phyloP scores from a whole-genome alignment of 2,329 filamentous ascomycete genomes.

The Zymoseptoria ardabiliae region DNA sequence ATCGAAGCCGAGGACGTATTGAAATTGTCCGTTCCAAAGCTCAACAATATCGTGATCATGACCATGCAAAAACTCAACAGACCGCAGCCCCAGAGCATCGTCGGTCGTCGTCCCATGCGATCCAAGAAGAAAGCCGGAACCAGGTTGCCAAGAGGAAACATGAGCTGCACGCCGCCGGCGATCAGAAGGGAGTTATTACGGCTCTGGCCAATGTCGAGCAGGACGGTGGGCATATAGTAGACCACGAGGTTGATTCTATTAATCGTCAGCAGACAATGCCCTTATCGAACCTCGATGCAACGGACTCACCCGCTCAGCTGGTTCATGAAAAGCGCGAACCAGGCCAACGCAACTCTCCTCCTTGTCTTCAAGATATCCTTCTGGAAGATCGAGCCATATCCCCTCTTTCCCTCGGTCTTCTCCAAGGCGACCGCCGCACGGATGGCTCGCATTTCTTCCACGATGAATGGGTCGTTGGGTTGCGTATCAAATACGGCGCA shows the following conservation, averaged over 20 bases:
- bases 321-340: slow-evolving; percentile 34
- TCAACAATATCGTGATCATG: slow-evolving; percentile 31
- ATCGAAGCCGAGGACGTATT: slow-evolving; percentile 35
- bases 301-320: slow-evolving; percentile 22
- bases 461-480: slow-evolving; percentile 18
- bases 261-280: slow-evolving; percentile 13
- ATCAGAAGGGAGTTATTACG: slow-evolving; percentile 37
- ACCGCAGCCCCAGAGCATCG: slow-evolving; percentile 22
- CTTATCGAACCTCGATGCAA: too few relatives aligned
- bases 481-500: slow-evolving; percentile 21
- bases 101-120: slow-evolving; percentile 28
- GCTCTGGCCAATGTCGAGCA: slow-evolving; percentile 36
- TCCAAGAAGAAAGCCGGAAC: slow-evolving; percentile 39
- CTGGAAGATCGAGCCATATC: slow-evolving; percentile 28
- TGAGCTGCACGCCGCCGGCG: slow-evolving; percentile 34
- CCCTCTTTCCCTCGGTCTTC: slow-evolving; percentile 25
- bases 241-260: slow-evolving; percentile 30
- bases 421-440: slow-evolving; percentile 30
- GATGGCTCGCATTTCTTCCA: slow-evolving; percentile 25
- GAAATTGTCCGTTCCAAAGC: slow-evolving; percentile 31
- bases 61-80: slow-evolving; percentile 31
- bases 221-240: slow-evolving; percentile 37
- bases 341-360: slow-evolving; percentile 30
- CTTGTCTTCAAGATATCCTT: slow-evolving; percentile 31
- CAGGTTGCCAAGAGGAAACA: slow-evolving; percentile 35